These are phyloP conservation scores for Pascua guehoae DNA, from an alignment of 1,284 basidiomycete genomes.

Conservation along the genomic window DNA sequence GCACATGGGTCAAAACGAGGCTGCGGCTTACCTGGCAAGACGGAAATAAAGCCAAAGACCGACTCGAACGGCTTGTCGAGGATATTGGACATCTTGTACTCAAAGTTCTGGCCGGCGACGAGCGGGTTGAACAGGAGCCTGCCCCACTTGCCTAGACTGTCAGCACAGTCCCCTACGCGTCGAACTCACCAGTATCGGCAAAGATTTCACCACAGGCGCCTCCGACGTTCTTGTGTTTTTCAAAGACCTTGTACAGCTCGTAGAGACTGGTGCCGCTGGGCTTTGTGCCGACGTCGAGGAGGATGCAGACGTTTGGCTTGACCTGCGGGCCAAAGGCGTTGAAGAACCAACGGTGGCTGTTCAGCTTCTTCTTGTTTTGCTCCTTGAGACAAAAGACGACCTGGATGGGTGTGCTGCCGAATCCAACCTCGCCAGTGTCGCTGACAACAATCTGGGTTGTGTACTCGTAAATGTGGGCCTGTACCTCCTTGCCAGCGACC, in stretches of 20 bases:
- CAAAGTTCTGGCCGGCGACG: slow-evolving; percentile 86
- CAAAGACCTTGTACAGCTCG: slow-evolving; percentile 69
- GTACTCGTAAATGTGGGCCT: slow-evolving; percentile 91
- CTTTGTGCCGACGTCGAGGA: slow-evolving; percentile 90
- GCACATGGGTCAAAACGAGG: slow-evolving; percentile 59
- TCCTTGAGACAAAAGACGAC: slow-evolving; percentile 87
- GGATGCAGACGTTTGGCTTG: slow-evolving; percentile 62
- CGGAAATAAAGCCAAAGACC: slow-evolving; percentile 86
- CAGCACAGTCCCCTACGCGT: neutral
- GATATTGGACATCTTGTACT: slow-evolving; percentile 78
- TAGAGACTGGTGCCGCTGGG: slow-evolving; percentile 91
- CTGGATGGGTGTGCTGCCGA: slow-evolving; percentile 81
- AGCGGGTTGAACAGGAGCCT: slow-evolving; percentile 78
- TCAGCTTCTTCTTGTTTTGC: slow-evolving; percentile 92
- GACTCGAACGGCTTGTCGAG: slow-evolving; percentile 89
- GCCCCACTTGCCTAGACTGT: slow-evolving; percentile 61
- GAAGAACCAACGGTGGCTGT: slow-evolving; percentile 95
- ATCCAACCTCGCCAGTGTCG: slow-evolving; percentile 77
- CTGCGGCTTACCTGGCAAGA: slow-evolving; percentile 59
- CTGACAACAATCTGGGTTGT: slow-evolving; percentile 64
- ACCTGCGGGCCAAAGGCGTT: slow-evolving; percentile 60
- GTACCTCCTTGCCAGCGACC: slow-evolving; percentile 80
- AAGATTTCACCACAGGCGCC: slow-evolving; percentile 94
- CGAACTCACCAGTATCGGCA: slow-evolving; percentile 58
- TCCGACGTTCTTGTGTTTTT: slow-evolving; percentile 82